Base-by-base conservation (phyloP, 106 monocot genomes). In the Dioscorea dumetorum region DNA sequence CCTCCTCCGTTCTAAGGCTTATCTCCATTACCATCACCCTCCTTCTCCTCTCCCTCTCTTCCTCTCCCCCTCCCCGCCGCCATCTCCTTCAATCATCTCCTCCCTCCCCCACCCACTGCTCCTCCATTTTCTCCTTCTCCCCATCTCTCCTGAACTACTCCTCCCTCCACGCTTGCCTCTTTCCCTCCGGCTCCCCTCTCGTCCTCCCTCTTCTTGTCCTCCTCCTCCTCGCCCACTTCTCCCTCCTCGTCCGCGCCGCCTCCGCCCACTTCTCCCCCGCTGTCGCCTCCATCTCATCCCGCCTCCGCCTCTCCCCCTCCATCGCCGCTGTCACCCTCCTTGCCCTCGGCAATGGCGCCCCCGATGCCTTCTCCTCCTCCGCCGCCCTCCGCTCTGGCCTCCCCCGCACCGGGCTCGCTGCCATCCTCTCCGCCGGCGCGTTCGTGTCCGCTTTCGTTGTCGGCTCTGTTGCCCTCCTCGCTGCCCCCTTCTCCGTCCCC, bases 361-460 rank as follows among this genome's bases (percentile, higher is more conserved):
- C 91, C 49, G 95, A 95, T 72, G 76, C 81, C 32, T 95, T 91
- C 74, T 71, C 91, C 59, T 91, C 95, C 51, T 62, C 74, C 50
- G 88, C 95, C 52, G 86, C 91, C 67, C 83, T 91, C 61, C 85
- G 83, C 48, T 61, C 68, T 8, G 91, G 85, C 51, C 83, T 73
- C n/a, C 53, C 82, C 18, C 80, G 88, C 66, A 81, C 91, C 62
- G 91, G 85, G 49, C 67, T 95, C 54, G 95, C 83, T 3, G 95
- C 95, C 58, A 81, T 91, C 63, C 83, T 95, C 64, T 95, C 95
- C 9, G 95, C 95, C 10, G 95, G 95, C 22, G 84, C 95, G 18
- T 97, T 97, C 67, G 95, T 97, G 41, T 97, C 91, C 12, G 76
- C 95, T 17, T 84, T 91, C 75, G 95, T 97, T 50, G 85, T 97